Evolutionary conservation across 768 basidiomycete species (phyloP), one percentile per base, ranked within the genome.

Genomic region (Baorangia bicolor): DNA sequence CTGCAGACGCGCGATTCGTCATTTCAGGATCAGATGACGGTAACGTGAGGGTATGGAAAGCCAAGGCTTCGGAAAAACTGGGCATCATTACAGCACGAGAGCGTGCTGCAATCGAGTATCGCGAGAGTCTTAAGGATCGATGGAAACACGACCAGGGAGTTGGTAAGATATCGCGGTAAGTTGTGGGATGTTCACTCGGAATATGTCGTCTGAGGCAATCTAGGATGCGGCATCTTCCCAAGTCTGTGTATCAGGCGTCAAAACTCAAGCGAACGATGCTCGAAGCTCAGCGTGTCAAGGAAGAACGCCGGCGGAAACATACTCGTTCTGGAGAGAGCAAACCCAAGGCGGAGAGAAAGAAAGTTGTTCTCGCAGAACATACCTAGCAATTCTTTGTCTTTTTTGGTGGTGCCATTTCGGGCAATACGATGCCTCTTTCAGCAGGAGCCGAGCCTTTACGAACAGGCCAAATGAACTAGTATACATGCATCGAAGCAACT

Each of bases 21-120:
- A 69, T 97, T 10, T 85, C 90, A 2, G 95, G 94, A 16, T 95
- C 94, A 0, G 95, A 97, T 61, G 94, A 97, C 65, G 94, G 94
- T 12, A 97, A 96, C 65, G 89, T 97, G 59, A 84, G 94, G 50
- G 79, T 98, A 66, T 97, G 95, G 95, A 98, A 98, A 70, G 86
- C 92, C 21, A 89, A 90, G 55, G 92, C 95, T 1, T 88, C 90
- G 0, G 94, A 94, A 62, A 95, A 92, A 70, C 78, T 99, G 34
- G 97, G 96, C 10, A 82, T 97, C 28, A 75, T 98, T 60, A 94
- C 92, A 49, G 88, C 92, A 16, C 81, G 94, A 52, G 96, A 98
- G 69, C 82, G 92, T 42, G 91, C 94, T 3, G 85, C 90, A 10
- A 90, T 95, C 60, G 95, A 98, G 71, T 98, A 98, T 75, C 80